Evolutionary conservation across 2,329 filamentous ascomycete species (phyloP).

Genomic region (Fusarium paranaense): DNA sequence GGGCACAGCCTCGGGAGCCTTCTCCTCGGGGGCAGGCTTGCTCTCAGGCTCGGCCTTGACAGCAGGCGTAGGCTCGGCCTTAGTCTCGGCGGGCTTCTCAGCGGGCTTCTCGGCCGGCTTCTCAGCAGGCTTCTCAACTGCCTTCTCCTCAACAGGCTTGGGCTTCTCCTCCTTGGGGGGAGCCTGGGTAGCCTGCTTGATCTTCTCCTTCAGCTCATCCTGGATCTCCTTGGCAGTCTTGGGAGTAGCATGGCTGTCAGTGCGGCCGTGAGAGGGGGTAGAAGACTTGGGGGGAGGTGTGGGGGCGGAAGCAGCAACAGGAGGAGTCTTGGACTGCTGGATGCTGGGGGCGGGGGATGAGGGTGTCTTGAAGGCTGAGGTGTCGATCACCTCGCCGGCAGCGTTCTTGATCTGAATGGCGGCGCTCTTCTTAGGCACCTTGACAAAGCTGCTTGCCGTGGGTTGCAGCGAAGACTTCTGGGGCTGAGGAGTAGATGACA

Average conservation of each 20-base stretch:
- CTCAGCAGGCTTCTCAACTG: slow-evolving; percentile 6
- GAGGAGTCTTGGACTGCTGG: slow-evolving; percentile 72
- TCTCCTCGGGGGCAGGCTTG: slow-evolving; percentile 46
- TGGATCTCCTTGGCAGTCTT: slow-evolving; percentile 87
- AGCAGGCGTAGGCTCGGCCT: not conserved
- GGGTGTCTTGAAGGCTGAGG: slow-evolving; percentile 70
- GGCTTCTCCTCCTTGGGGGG: slow-evolving; percentile 48
- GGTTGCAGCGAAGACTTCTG: slow-evolving; percentile 69
- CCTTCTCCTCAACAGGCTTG: slow-evolving; percentile 33
- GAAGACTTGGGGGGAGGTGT: slow-evolving; percentile 84
- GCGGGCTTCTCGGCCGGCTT: slow-evolving; percentile 51
- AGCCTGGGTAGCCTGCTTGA: slow-evolving; percentile 69
- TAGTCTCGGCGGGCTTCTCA: slow-evolving; percentile 12
- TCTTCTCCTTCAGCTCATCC: slow-evolving; percentile 84
- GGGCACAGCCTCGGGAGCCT: slow-evolving; percentile 38
- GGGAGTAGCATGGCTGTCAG: slow-evolving; percentile 73
- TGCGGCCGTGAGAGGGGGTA: slow-evolving; percentile 75
- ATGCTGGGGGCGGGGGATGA: slow-evolving; percentile 66
- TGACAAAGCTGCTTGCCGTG: slow-evolving; percentile 60
- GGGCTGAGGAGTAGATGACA: slow-evolving; percentile 72
- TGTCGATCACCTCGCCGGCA: slow-evolving; percentile 80
- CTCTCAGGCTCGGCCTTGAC: slow-evolving; percentile 33
- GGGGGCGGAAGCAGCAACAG: slow-evolving; percentile 78
- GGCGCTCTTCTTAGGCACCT: slow-evolving; percentile 72
- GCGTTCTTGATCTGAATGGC: slow-evolving; percentile 88